A percentile compares a stretch with the other conserved stretches of the same genome.
phyloP scores from a whole-genome alignment of 768 basidiomycete species.

The Leccinum olivaceopallidum region DNA sequence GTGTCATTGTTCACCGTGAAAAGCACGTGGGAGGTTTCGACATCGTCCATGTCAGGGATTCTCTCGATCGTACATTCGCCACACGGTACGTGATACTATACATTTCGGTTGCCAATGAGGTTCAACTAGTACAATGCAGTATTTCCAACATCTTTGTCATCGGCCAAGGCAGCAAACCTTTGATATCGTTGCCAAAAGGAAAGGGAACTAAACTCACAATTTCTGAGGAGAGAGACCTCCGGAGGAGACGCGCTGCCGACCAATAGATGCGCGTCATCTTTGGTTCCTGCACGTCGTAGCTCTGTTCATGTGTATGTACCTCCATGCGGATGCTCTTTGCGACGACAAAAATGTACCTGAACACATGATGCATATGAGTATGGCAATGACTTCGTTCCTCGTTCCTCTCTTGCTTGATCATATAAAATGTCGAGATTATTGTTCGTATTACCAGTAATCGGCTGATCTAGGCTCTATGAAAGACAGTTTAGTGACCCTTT shows the following conservation, averaged over 20 bases:
- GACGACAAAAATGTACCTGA: slow-evolving; percentile 21
- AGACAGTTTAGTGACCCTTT: slow-evolving; percentile 47
- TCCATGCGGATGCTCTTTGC: slow-evolving; percentile 22
- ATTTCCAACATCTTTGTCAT: slow-evolving; percentile 98
- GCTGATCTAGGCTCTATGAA: slow-evolving; percentile 38
- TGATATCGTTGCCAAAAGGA: slow-evolving; percentile 96
- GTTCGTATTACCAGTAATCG: slow-evolving; percentile 46
- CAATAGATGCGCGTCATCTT: slow-evolving; percentile 43
- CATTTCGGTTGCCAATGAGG: background rate
- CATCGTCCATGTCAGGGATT: slow-evolving; percentile 97
- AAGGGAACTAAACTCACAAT: slow-evolving; percentile 98
- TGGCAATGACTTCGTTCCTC: slow-evolving; percentile 2
- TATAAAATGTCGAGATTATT: too few relatives aligned
- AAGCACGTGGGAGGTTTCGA: slow-evolving; percentile 98
- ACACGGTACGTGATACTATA: slow-evolving; percentile 69
- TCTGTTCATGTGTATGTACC: slow-evolving; percentile 14
- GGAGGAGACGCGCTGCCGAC: slow-evolving; percentile 80
- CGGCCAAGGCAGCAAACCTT: slow-evolving; percentile 93
- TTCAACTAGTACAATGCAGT: slow-evolving; percentile 40
- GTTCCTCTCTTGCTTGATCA: background rate
- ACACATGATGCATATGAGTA: slow-evolving; percentile 18
- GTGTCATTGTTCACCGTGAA: slow-evolving; percentile 95
- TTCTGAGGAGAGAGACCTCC: slow-evolving; percentile 91
- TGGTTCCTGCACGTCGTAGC: slow-evolving; percentile 4
- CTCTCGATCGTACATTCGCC: slow-evolving; percentile 93